Evolutionary conservation across 1,284 basidiomycete species (phyloP), one percentile per base, ranked within the genome.

Genomic region (Megacollybia platyphylla): DNA sequence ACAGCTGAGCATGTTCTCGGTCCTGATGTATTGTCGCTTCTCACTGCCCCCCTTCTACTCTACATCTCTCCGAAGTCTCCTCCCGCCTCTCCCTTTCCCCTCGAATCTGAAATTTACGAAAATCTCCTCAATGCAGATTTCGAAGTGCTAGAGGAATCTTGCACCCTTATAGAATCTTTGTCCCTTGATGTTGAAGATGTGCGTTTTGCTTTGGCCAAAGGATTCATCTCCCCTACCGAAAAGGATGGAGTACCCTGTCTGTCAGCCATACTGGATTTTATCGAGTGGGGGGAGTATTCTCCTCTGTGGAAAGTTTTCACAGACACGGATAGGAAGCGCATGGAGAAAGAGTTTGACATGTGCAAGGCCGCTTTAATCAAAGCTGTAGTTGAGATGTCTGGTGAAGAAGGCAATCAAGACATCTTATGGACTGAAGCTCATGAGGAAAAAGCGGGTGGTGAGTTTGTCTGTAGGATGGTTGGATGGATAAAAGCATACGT

Each of bases 321-420:
- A 3, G 65, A 68, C 17, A 49, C 57, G 27, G 73, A 76, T 38
- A 57, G 62, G 47, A 67, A 67, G 48, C 62, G 63, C 45, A 79
- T 75, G 59, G 70, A 80, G 52, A 87, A 87, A 54, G 68, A 70
- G 0, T 82, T 94, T 45, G 76, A 80, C 46, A 70, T 79, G 24
- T 86, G 85, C 59, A 97, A 94, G 64, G 85, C 80, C 0, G 83
- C 82, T 0, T 64, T 89, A 2, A 79, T 92, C 51, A 87, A 88
- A 52, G 76, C 81, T 1, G 70, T 96, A 11, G 88, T 97, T 9
- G 87, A 87, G 49, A 72, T 87, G 17, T 76, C 85, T 3, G 87
- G 86, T 24, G 86, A 91, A 54, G 81, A 88, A 51, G 77, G 71
- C 51, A 90, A 87, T 52, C 73, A 77, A 49, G 76, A 84, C 43